These are phyloP conservation scores for Eutrema japonicum DNA, from an alignment of 345 rosid genomes.

Conservation along the genomic window DNA sequence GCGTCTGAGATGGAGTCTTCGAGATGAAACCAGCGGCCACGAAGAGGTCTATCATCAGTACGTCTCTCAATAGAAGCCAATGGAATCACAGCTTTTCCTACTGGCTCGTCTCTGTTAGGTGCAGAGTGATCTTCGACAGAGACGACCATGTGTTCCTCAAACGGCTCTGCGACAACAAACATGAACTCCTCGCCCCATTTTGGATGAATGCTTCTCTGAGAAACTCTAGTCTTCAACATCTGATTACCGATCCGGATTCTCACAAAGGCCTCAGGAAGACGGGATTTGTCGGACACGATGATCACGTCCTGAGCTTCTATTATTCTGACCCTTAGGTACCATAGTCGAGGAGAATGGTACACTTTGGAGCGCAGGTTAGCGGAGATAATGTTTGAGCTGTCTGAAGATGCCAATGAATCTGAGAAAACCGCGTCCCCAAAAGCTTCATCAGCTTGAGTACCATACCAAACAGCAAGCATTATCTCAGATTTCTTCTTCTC, in stretches of 20 bases:
- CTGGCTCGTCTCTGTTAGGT: slow-evolving; percentile 47
- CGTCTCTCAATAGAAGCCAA: slow-evolving; percentile 45
- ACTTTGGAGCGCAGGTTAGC: slow-evolving; percentile 81
- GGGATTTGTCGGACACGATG: slow-evolving; percentile 56
- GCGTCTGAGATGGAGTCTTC: slow-evolving; percentile 43
- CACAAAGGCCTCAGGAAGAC: slow-evolving; percentile 70
- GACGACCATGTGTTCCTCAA: slow-evolving; percentile 50
- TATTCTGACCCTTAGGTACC: slow-evolving; percentile 83
- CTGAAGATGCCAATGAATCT: slow-evolving; percentile 59
- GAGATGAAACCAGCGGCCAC: slow-evolving; percentile 48
- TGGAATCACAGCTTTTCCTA: slow-evolving; percentile 51
- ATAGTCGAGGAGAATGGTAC: slow-evolving; percentile 86
- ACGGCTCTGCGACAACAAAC: slow-evolving; percentile 80
- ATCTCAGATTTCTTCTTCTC: slow-evolving; percentile 70
- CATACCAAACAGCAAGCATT: slow-evolving; percentile 99
- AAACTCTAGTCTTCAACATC: slow-evolving; percentile 53
- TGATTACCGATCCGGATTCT: slow-evolving; percentile 76
- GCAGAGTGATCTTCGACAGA: slow-evolving; percentile 52
- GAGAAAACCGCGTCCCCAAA: slow-evolving; percentile 89
- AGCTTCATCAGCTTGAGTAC: slow-evolving; percentile 96
- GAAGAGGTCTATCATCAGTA: slow-evolving; percentile 32
- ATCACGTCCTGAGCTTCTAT: slow-evolving; percentile 92
- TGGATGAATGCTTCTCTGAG: slow-evolving; percentile 62
- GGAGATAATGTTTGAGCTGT: slow-evolving; percentile 51
- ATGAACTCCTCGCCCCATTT: slow-evolving; percentile 82